Base-by-base conservation (phyloP, 1,139 yeast species). In the Sugiyamaella castrensis region DNA sequence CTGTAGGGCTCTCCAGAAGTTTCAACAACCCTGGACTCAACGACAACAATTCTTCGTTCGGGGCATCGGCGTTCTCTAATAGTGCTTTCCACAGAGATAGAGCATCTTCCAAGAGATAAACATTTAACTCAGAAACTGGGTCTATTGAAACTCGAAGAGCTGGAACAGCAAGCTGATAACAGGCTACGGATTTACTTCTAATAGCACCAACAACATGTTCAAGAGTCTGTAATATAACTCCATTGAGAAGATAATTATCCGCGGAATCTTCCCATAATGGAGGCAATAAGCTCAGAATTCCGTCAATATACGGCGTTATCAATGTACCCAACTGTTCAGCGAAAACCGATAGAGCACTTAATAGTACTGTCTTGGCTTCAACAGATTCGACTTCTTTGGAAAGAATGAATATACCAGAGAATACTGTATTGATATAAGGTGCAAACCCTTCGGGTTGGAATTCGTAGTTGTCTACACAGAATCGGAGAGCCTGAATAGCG, bases 401-500 rank as follows among this genome's bases (percentile, higher is more conserved):
- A 15, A 70, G 64, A 12, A 82, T 62, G 38, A 81, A 70, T n/a
- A 76, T 64, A 2, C 61, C 59, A 6, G 69, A 63, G 7, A 87
- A 75, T 29, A 79, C 77, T 2, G 71, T 72, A 34, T 78, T 75
- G 48, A 86, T 70, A 60, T 69, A 88, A 0, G 94, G 89, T 52
- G 77, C 70, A 59, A 92, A 87, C 37, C 74, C 80, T 10, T 70
- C 71, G 52, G 86, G 81, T 37, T 81, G 75, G 63, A 91, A 89
- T 54, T 86, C 92, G 89, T 95, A 88, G 58, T 88, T 97, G 53
- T 87, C 92, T 28, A 89, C 73, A 42, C 86, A 75, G 27, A 79
- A 74, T 54, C 82, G 75, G 12, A 89, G 69, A 0, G 91, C 80
- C 59, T 84, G 86, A n/a, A 86, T 73, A 0, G 94, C 83, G 1